A percentile compares a stretch with the other conserved stretches of the same genome.
These are phyloP conservation scores for Quercus tomentella DNA, from an alignment of 331 rosid genomes.

Conservation along the genomic window DNA sequence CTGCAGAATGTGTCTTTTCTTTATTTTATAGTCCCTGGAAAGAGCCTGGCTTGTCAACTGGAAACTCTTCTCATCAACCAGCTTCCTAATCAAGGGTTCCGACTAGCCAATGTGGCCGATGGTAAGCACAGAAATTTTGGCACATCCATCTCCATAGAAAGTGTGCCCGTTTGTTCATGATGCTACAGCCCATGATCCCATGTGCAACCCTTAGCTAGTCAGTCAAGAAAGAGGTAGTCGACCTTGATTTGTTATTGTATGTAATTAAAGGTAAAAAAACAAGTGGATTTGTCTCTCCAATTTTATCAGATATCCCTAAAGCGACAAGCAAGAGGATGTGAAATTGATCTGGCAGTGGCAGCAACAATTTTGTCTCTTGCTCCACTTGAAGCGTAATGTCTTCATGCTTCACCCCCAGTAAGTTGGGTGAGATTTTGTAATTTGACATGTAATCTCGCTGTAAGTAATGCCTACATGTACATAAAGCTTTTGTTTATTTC, in stretches of 20 bases:
- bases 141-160: conserved; percentile 44
- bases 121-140: conserved; percentile 93
- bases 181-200: background rate
- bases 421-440: conserved; percentile 14
- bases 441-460: background rate
- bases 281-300: too few relatives aligned
- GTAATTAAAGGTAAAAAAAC: background rate
- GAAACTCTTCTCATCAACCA: conserved; percentile 92
- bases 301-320: too few relatives aligned
- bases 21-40: conserved; percentile 62
- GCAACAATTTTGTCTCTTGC: conserved; percentile 57
- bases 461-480: background rate
- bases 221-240: background rate
- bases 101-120: conserved; percentile 62
- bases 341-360: conserved; percentile 28
- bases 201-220: conserved; percentile 1
- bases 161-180: conserved; percentile 25
- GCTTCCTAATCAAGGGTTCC: conserved; percentile 68
- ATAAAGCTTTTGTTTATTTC: background rate
- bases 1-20: conserved; percentile 58
- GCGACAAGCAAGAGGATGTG: background rate
- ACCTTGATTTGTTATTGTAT: background rate
- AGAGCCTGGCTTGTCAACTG: conserved; percentile 86
- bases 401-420: background rate
- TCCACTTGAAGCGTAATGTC: conserved; percentile 27